Base-by-base conservation (phyloP, 1,139 yeast species). In the Scheffersomyces titani region DNA sequence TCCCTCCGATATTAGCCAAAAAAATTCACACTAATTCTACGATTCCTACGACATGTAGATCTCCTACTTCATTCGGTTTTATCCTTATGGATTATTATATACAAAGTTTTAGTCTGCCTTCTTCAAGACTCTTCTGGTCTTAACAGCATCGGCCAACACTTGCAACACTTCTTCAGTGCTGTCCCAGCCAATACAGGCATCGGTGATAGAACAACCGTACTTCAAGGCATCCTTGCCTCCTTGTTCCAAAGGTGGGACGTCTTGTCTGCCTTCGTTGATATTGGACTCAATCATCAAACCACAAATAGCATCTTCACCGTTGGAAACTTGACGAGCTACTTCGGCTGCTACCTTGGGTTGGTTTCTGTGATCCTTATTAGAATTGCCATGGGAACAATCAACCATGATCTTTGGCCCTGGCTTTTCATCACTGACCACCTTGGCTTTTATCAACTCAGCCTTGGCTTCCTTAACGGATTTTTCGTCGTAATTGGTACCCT, bases 251-350 rank as follows among this genome's bases (percentile, higher is more conserved):
- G 90, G 86, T 51, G 92, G 90, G 59, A 93, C 93, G 66, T 90
- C 89, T 77, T 94, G 99, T 78, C 96, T 88, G 56, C 99, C 99
- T 72, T 90, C 98, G 56, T 80, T 85, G 64, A 94, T 80, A 72
- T 93, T 90, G 57, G 97, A 89, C 78, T 94, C 99, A 70, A 94
- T 92, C 99, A 94, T 94, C 63, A 94, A 87, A 63, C 99, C 99
- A 74, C 97, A 89, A 61, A 94, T 88, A 57, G 82, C 76, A 50
- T 81, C 81, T 66, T 89, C 90, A 62, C 99, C 99, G n/a, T 76
- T 80, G 19, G 83, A 74, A 52, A 94, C 73, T 75, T 94, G 99
- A 57, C 86, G 86, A 58, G 93, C 92, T 57, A 94, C 84, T 54
- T 79, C 84, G 20, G 85, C 83, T 20, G 97, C 92, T n/a, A 93